Conservation (phyloP, 1,284 basidiomycete genomes). For the Melampsora americana region DNA sequence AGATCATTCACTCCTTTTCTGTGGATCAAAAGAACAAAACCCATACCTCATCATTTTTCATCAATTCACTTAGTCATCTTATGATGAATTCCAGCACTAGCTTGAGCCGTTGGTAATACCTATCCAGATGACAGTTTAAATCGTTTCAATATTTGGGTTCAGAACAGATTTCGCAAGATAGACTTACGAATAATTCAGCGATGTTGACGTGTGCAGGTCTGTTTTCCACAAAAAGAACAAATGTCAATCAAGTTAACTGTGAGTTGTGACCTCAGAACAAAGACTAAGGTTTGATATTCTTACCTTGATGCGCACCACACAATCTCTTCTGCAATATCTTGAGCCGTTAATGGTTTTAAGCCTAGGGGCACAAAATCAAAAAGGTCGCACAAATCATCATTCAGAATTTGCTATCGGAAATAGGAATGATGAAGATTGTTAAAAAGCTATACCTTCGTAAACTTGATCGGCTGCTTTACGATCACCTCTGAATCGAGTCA, state of each 20-base stretch:
- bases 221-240: neutral
- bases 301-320: conserved; percentile 82
- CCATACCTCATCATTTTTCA: neutral
- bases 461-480: conserved; percentile 74
- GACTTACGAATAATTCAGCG: conserved; percentile 48
- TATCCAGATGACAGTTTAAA: neutral
- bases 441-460: conserved; percentile 69
- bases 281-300: neutral
- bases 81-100: conserved; percentile 38
- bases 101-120: conserved; percentile 43
- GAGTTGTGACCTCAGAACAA: neutral
- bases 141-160: neutral
- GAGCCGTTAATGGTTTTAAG: conserved; percentile 45
- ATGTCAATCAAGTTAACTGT: neutral
- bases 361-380: conserved; percentile 21
- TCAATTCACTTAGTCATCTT: neutral
- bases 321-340: conserved; percentile 78
- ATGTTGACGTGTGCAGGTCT: conserved; percentile 53
- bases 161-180: neutral
- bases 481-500: conserved; percentile 83
- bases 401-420: conserved; percentile 11
- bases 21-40: no score
- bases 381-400: conserved; percentile 36
- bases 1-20: no score
- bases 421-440: conserved; percentile 4